These are phyloP conservation scores for Pseudomonodictys pantanalensis DNA, from an alignment of 495 filamentous ascomycete species.

Conservation along the genomic window DNA sequence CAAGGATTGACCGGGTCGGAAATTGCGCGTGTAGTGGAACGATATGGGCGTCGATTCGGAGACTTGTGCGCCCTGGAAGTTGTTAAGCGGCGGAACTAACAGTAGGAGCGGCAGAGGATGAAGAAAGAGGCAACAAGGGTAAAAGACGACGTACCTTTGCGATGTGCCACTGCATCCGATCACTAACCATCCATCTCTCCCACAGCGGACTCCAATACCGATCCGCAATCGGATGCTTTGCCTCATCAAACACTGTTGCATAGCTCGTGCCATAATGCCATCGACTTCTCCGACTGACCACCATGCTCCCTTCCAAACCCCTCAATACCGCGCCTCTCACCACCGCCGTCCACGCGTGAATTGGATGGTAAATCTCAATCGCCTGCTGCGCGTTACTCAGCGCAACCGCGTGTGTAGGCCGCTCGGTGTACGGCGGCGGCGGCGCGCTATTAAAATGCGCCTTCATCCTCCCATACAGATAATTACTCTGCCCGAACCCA, in stretches of 20 bases:
- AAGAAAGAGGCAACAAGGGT: background rate
- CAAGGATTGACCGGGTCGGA: slow-evolving; percentile 62
- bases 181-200: slow-evolving; percentile 77
- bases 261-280: slow-evolving; percentile 79
- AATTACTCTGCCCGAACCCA: slow-evolving; percentile 67
- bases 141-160: slow-evolving; percentile 53
- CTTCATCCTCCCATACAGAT: slow-evolving; percentile 59
- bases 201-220: slow-evolving; percentile 73
- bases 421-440: slow-evolving; percentile 64
- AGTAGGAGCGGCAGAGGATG: background rate
- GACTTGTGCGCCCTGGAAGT: slow-evolving; percentile 59
- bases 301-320: slow-evolving; percentile 69
- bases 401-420: slow-evolving; percentile 54
- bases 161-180: slow-evolving; percentile 80
- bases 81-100: background rate
- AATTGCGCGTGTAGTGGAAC: slow-evolving; percentile 78
- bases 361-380: slow-evolving; percentile 59
- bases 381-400: slow-evolving; percentile 40
- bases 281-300: slow-evolving; percentile 61
- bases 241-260: slow-evolving; percentile 70
- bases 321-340: slow-evolving; percentile 65
- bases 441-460: slow-evolving; percentile 61
- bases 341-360: slow-evolving; percentile 76
- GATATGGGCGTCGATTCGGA: slow-evolving; percentile 64
- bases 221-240: slow-evolving; percentile 63